Base-by-base conservation (phyloP, 73 alveolate genomes). In the Paramecium primaurelia region DNA sequence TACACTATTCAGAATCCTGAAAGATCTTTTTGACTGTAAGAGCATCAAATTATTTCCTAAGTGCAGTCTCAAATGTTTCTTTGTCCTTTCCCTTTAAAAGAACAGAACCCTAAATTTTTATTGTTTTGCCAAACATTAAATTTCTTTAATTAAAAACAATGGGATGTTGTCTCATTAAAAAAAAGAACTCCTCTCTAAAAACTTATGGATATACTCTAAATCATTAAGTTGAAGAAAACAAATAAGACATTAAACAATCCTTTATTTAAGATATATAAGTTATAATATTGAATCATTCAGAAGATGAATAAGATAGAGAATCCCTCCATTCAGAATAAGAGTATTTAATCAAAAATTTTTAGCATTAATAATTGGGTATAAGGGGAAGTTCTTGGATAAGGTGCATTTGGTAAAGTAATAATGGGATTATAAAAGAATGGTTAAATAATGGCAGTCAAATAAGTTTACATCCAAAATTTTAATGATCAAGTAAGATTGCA, bases 361-460 rank as follows among this genome's bases (percentile, higher is more conserved):
- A 49, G 60, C 60, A 12, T 8, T 16, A 25, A 59, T 8, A 54
- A 25, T 18, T 92, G 86, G 86, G 49, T 58, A 69, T 92, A 85
- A 47, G 95, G 99, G 37, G 97, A 98, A 58, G 90, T 93, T 38
- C 77, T 98, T 30, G 99, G 99, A 1, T 89, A 93, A 77, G 99
- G 99, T 0, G 95, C 99, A 18, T 98, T 95, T 95, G 99, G 99
- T 0, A 93, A 92, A 84, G 99, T 98, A 51, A 95, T 95, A 84
- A 94, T 96, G 94, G 98, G 98, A 37, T 80, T 97, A 59, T 32
- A 51, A 44, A 91, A 91, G 11, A 93, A 92, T 14, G 96, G 97
- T 10, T 91, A 86, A 42, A 37, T 95, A 11, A 90, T 93, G 88
- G 97, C 96, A 44, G 86, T 95, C 45, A 95, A 93, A 69, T 88